Percentiles rank a stretch among this genome's conserved stretches.
phyloP scores from a whole-genome alignment of 2,329 filamentous ascomycete genomes.

The Emergomyces pasteurianus region DNA sequence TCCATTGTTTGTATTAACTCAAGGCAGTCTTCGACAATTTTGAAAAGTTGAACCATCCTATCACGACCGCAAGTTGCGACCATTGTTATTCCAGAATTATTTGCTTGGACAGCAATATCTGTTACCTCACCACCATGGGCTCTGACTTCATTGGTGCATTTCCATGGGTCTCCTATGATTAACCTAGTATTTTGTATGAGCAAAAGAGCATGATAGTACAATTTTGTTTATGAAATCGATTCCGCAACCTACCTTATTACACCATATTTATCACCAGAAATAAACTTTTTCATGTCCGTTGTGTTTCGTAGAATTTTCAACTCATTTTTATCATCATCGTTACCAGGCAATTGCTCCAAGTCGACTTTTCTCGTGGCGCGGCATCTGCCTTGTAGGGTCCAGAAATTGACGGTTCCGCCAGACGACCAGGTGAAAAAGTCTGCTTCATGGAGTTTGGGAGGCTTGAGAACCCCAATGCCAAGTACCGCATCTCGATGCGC shows the following conservation, averaged over 20 bases:
- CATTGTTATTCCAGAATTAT: slow-evolving; percentile 44
- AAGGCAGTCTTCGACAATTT: slow-evolving; percentile 46
- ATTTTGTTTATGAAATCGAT: not conserved
- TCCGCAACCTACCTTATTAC: slow-evolving; percentile 46
- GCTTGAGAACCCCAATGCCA: slow-evolving; percentile 57
- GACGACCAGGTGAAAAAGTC: slow-evolving; percentile 84
- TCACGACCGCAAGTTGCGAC: slow-evolving; percentile 79
- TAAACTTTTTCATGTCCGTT: slow-evolving; percentile 51
- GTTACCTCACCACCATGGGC: slow-evolving; percentile 80
- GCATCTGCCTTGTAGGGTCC: slow-evolving; percentile 61
- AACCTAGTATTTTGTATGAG: slow-evolving; percentile 19
- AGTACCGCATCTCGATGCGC: slow-evolving; percentile 50
- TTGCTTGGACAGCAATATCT: slow-evolving; percentile 61
- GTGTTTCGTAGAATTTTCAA: slow-evolving; percentile 49
- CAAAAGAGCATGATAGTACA: not conserved
- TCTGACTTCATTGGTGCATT: slow-evolving; percentile 59
- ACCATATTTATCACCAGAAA: slow-evolving; percentile 81
- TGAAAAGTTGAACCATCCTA: slow-evolving; percentile 86
- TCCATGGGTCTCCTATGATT: slow-evolving; percentile 39
- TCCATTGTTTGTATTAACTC: slow-evolving; percentile 80
- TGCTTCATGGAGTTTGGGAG: slow-evolving; percentile 49
- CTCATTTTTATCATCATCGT: slow-evolving; percentile 42
- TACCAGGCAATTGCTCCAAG: slow-evolving; percentile 48
- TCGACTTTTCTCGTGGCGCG: slow-evolving; percentile 53
- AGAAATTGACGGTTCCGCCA: slow-evolving; percentile 69